These are phyloP conservation scores for Carex cristatella DNA, from an alignment of 176 grass and related monocot species.

Conservation along the genomic window DNA sequence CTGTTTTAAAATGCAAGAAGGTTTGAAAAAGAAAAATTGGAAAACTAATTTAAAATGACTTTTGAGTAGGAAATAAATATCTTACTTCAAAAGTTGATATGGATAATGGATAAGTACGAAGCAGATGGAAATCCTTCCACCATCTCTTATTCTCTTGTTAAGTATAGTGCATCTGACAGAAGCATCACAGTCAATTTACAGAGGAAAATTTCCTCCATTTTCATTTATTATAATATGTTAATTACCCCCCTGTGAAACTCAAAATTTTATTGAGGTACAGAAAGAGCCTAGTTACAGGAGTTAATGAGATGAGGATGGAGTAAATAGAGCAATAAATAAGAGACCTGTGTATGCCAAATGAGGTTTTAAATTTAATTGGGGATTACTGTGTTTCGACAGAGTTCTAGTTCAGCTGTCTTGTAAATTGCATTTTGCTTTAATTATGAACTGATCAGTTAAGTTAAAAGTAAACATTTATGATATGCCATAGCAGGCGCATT, in stretches of 20 bases:
- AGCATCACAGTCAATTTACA: neutral
- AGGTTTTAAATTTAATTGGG: neutral
- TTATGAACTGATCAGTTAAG: constrained; percentile 14
- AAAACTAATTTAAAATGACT: neutral
- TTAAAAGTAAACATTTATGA: constrained; percentile 17
- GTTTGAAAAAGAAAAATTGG: neutral
- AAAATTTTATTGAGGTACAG: neutral
- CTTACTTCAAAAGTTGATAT: neutral
- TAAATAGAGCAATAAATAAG: neutral
- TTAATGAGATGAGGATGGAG: neutral
- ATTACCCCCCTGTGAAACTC: neutral
- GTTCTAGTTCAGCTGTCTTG: constrained; percentile 2
- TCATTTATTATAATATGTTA: neutral
- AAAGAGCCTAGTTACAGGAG: neutral
- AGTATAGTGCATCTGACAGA: neutral
- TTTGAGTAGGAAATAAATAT: neutral
- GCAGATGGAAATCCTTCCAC: neutral
- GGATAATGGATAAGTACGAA: neutral
- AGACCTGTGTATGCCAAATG: neutral
- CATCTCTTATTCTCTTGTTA: neutral
- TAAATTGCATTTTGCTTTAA: neutral
- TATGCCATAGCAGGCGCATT: constrained; percentile 9
- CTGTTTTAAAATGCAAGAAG: neutral
- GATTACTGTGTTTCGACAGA: constrained; percentile 9
- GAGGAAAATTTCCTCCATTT: neutral